Evolutionary conservation across 371 early-diverging fungal species (phyloP).

Genomic region (Mortierella sp.): DNA sequence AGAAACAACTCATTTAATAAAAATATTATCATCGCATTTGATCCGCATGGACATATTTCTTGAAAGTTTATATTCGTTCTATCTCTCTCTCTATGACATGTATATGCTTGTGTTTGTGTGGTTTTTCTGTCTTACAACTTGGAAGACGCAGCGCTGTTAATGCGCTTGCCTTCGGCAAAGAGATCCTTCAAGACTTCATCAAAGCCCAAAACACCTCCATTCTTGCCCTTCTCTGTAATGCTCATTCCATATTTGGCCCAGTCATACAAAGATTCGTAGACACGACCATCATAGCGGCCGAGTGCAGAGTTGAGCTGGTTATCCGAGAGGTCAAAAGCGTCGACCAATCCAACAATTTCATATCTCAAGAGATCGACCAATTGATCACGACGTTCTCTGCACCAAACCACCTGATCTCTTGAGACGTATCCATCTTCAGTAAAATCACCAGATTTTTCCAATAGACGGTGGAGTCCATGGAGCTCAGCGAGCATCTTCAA

Average conservation of each 20-base stretch:
- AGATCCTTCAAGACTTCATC: slow-evolving; percentile 53
- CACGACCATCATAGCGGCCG: slow-evolving; percentile 80
- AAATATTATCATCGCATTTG: neutral
- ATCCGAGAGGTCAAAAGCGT: slow-evolving; percentile 84
- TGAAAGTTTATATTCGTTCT: neutral
- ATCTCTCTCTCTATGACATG: neutral
- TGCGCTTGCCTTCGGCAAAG: slow-evolving; percentile 41
- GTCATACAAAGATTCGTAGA: slow-evolving; percentile 78
- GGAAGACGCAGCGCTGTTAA: slow-evolving; percentile 27
- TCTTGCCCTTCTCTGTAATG: slow-evolving; percentile 42
- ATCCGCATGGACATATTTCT: neutral
- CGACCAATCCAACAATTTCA: slow-evolving; percentile 63
- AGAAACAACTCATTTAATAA: neutral
- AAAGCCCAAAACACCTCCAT: slow-evolving; percentile 47
- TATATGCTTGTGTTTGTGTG: neutral
- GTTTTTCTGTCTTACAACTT: slow-evolving; percentile 19
- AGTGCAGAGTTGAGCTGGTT: slow-evolving; percentile 79
- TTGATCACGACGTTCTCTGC: slow-evolving; percentile 43
- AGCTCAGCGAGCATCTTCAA: slow-evolving; percentile 41
- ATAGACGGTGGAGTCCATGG: slow-evolving; percentile 43
- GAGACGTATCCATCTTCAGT: slow-evolving; percentile 46
- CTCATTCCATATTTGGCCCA: slow-evolving; percentile 67
- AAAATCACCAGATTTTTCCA: slow-evolving; percentile 49
- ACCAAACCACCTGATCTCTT: slow-evolving; percentile 37
- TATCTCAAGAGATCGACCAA: slow-evolving; percentile 43